Percentiles rank a stretch among this genome's conserved stretches.
phyloP scores from a whole-genome alignment of 2,329 filamentous ascomycete genomes.

The Pleomassaria siparia region DNA sequence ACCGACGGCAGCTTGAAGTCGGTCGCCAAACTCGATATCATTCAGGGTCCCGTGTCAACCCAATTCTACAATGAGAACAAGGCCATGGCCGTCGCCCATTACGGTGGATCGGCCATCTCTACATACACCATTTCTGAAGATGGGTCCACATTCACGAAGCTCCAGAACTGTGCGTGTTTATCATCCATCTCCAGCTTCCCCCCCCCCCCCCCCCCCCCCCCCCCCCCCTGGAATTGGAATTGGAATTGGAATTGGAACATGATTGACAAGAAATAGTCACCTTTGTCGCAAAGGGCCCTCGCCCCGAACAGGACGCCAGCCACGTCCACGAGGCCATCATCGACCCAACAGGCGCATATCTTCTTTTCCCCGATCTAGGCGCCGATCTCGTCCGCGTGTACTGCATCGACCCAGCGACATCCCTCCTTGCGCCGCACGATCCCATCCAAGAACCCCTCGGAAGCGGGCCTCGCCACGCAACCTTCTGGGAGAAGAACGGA shows the following conservation, averaged over 20 bases:
- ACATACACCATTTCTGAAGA: conserved; percentile 26
- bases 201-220: too few relatives aligned
- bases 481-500: conserved; percentile 52
- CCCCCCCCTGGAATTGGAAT: too few relatives aligned
- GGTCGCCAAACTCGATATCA: conserved; percentile 35
- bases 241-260: too few relatives aligned
- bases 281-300: conserved; percentile 43
- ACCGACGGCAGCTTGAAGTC: conserved; percentile 43
- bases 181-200: too few relatives aligned
- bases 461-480: conserved; percentile 65
- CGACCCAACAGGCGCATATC: conserved; percentile 65
- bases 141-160: conserved; percentile 11
- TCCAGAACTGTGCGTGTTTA: too few relatives aligned
- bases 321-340: conserved; percentile 66
- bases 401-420: conserved; percentile 49
- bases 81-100: conserved; percentile 47
- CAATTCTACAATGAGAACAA: conserved; percentile 46
- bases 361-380: conserved; percentile 68
- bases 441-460: conserved; percentile 53
- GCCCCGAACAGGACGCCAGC: conserved; percentile 53
- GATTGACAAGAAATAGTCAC: too few relatives aligned
- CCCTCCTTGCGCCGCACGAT: conserved; percentile 48
- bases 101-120: conserved; percentile 42
- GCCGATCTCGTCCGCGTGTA: conserved; percentile 65
- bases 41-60: conserved; percentile 45